Evolutionary conservation across 2,329 filamentous ascomycete genomes (phyloP).

Genomic region (Botrytis deweyae): DNA sequence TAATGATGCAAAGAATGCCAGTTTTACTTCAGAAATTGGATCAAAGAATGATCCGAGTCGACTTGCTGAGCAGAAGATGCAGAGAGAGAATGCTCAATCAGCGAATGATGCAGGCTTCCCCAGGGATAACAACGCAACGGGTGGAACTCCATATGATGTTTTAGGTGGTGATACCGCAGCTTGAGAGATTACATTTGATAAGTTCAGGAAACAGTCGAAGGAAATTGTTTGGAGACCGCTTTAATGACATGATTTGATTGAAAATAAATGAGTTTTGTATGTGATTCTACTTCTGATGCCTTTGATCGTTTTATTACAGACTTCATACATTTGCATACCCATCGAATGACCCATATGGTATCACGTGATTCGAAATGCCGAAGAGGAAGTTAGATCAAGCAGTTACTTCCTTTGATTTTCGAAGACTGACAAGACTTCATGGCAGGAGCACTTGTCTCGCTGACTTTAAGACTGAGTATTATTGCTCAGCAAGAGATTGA

Average conservation of each 20-base stretch:
- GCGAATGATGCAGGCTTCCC: slow-evolving; percentile 29
- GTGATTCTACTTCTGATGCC: not conserved
- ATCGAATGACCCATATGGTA: not conserved
- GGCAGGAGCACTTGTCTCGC: slow-evolving; percentile 5
- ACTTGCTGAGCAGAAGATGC: slow-evolving; percentile 47
- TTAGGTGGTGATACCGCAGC: slow-evolving; percentile 11
- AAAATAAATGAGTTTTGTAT: not conserved
- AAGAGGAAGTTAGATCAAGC: not conserved
- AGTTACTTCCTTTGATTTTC: not conserved
- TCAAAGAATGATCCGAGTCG: slow-evolving; percentile 49
- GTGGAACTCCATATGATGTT: slow-evolving; percentile 15
- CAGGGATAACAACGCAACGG: slow-evolving; percentile 26
- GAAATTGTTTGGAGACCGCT: not conserved
- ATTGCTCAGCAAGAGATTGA: not conserved
- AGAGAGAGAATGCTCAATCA: slow-evolving; percentile 32
- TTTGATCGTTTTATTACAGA: not conserved
- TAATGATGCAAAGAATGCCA: slow-evolving; percentile 36
- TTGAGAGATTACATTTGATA: not conserved
- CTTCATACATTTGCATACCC: too few species aligned
- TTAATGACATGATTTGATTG: not conserved
- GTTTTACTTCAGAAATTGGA: slow-evolving; percentile 45
- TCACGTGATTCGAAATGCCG: not conserved
- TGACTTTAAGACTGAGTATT: not conserved
- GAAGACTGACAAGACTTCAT: not conserved
- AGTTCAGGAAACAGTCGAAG: not conserved